Evolutionary conservation across 2,329 filamentous ascomycete genomes (phyloP), one percentile per base, ranked within the genome.

Genomic region (Knoxdaviesia proteae): DNA sequence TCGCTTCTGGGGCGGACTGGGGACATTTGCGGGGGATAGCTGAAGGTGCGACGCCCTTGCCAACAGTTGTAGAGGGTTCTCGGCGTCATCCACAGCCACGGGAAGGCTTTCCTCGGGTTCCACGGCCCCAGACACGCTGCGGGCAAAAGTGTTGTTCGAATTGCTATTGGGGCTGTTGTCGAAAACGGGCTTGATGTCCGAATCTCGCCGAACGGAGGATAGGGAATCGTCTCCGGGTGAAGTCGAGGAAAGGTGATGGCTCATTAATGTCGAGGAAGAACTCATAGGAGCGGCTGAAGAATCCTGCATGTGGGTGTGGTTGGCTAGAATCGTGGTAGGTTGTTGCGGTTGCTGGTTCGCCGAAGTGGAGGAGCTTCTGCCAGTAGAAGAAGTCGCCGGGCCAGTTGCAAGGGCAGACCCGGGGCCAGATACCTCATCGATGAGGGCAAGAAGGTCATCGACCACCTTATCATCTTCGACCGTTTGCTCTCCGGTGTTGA

Each of bases 31-130:
- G 20, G 62, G 65, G 30, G 66, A 68, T n/a, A 71, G 62, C 45
- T 71, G 69, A 36, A 80, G 64, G 56, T 81, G 77, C 0, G 80
- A 84, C 1, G 79, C 80, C 33, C 79, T 68, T 3, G 80, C 80
- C 34, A 84, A 71, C 10, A 84, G 60, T 54, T 84, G 79, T 5
- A 84, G 60, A 0, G 79, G 79, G 47, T 84, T 84, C 52, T 84
- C 79, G 4, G 79, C 79, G 53, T 82, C 80, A 49, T 84, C 20
- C 20, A 20, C 20, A 20, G 20, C 78, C 31, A 80, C 61, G 8
- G 74, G 67, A 33, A 80, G 64, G 40, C 61, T 68, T 43, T 74
- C 71, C 35, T 68, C 63, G 1, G 20, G 20, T 20, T 20, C 20
- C 20, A 20, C 20, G 3, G 20, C 20, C 20, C 20, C 20, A 20